Base-by-base conservation (phyloP, 2,329 filamentous ascomycete genomes). In the Madurella fahalii region DNA sequence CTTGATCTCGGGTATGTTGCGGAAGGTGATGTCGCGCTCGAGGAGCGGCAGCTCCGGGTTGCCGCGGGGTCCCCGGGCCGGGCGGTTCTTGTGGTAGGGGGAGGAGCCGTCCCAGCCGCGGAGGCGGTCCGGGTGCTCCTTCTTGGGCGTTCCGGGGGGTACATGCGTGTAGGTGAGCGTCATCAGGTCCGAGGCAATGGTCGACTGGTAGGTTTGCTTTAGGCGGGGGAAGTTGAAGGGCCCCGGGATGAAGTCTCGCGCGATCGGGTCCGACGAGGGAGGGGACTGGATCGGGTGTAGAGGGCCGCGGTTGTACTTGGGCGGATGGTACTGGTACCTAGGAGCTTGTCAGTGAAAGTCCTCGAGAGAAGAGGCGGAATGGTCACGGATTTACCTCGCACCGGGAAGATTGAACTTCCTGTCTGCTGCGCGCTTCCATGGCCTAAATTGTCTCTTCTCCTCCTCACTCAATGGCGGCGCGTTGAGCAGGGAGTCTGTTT, bases 271-370 rank as follows among this genome's bases (percentile, higher is more conserved):
- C 59, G 92, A 94, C 49, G 85, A 82, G 40, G 85, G 81, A n/a
- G 90, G 93, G 56, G 90, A 89, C 75, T 96, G 90, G 66, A 96
- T 85, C 48, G 94, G 94, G 70, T 97, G 92, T 20, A 97, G 80
- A 60, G 92, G 92, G 53, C 94, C 94, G 67, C 93, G 89, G 72
- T 96, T 86, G 80, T 92, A 99, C 75, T 93, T 94, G 60, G 94
- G 94, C 48, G 93, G 87, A 61, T 92, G 90, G 73, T 88, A 97
- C 73, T 95, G 89, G 76, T 97, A 99, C 80, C 93, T 95, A 58
- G 39, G 43, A 41, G 13, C 4, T 15, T 9, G 47, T 64, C 42
- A 58, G 58, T 43, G 53, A 52, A 55, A 67, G 64, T 67, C 63
- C 39, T 59, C 62, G 50, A 58, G n/a, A 62, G 9, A 65, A 64